Percentiles rank a stretch among this genome's conserved stretches.
Conservation (phyloP, 2,329 filamentous ascomycete genomes). For the Sphaceloma murrayae region DNA sequence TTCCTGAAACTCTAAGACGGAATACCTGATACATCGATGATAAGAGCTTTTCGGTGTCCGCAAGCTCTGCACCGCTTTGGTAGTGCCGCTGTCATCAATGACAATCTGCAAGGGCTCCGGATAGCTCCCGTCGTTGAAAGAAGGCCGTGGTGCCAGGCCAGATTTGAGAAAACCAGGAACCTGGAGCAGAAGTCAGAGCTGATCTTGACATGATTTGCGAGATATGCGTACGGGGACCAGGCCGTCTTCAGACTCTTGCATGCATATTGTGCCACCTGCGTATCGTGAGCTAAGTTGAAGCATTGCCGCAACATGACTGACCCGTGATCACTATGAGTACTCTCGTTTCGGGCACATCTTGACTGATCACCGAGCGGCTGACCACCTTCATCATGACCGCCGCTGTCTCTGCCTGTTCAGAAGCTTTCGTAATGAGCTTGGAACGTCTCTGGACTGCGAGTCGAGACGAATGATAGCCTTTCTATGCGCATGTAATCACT, state of each 20-base stretch:
- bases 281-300: not conserved
- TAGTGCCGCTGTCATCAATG: slow-evolving; percentile 40
- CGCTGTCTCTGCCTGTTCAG: no score
- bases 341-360: slow-evolving; percentile 54
- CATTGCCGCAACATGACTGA: slow-evolving; percentile 26
- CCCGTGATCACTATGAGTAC: slow-evolving; percentile 88
- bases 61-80: slow-evolving; percentile 54
- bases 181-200: slow-evolving; percentile 24
- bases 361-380: not conserved
- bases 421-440: no score
- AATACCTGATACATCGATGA: slow-evolving; percentile 70
- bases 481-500: no score
- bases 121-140: slow-evolving; percentile 70
- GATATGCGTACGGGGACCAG: slow-evolving; percentile 66
- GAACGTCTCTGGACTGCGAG: no score
- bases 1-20: slow-evolving; percentile 72
- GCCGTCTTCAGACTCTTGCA: slow-evolving; percentile 71
- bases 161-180: slow-evolving; percentile 64
- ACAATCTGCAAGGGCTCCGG: slow-evolving; percentile 48
- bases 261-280: slow-evolving; percentile 69
- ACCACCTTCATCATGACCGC: no score
- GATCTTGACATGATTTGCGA: no score
- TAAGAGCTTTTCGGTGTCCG: slow-evolving; percentile 74
- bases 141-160: slow-evolving; percentile 70
- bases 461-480: no score